phyloP scores from a whole-genome alignment of 2,329 filamentous ascomycete genomes.

The Fusarium globosum region DNA sequence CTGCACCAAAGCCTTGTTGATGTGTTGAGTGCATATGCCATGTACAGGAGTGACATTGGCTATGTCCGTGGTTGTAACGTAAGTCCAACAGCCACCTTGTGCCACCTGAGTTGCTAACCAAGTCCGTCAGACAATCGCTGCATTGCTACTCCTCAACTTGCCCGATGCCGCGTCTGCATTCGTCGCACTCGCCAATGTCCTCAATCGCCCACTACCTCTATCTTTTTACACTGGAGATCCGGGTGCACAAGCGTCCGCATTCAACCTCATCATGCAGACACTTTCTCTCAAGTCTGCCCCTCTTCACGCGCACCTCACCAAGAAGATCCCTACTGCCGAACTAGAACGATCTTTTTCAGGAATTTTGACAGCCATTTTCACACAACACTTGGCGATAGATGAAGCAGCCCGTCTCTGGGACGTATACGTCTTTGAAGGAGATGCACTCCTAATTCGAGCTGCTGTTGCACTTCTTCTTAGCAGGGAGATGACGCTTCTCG shows the following conservation, averaged over 20 bases:
- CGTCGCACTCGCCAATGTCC: constrained; percentile 77
- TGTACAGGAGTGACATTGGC: constrained; percentile 85
- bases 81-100: constrained; percentile 51
- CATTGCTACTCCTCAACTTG: constrained; percentile 78
- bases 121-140: constrained; percentile 71
- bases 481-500: constrained; percentile 63
- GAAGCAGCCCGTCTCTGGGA: constrained; percentile 82
- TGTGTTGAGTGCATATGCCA: constrained; percentile 80
- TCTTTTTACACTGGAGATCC: constrained; percentile 79
- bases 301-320: constrained; percentile 73
- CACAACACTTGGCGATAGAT: constrained; percentile 71
- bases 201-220: constrained; percentile 79
- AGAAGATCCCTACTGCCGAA: constrained; percentile 57
- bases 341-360: constrained; percentile 67
- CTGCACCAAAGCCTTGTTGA: constrained; percentile 76
- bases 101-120: constrained; percentile 31
- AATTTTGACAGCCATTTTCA: constrained; percentile 74
- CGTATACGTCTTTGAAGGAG: constrained; percentile 84
- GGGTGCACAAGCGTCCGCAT: constrained; percentile 75
- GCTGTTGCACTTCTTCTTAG: constrained; percentile 73
- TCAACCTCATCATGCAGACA: constrained; percentile 75
- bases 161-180: constrained; percentile 73
- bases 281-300: constrained; percentile 72
- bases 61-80: constrained; percentile 81
- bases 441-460: constrained; percentile 75